Conservation (phyloP, 257 asterid species). For the Solanum ossicruentum region DNA sequence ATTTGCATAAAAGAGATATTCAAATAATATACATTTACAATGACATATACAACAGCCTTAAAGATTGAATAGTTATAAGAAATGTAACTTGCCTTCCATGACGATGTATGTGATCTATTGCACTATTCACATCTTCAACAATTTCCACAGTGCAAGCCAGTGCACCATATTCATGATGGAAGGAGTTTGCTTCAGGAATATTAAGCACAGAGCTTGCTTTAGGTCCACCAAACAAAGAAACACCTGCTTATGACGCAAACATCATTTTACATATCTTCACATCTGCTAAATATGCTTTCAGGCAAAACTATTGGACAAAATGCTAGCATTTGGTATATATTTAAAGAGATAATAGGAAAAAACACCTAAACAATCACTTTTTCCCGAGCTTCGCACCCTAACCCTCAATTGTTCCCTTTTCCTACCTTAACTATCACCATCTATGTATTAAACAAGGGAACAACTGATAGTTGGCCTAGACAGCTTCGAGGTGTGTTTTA, state of each 20-base stretch:
- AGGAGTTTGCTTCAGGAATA: slow-evolving; percentile 62
- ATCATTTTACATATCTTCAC: neutral
- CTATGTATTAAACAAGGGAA: neutral
- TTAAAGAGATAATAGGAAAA: neutral
- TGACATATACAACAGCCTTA: neutral
- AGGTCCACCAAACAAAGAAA: slow-evolving; percentile 74
- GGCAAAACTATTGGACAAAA: neutral
- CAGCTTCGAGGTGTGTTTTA: neutral
- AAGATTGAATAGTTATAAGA: neutral
- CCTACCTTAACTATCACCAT: neutral
- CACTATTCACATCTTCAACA: slow-evolving; percentile 85
- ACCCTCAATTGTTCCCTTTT: neutral
- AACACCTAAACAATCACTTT: neutral
- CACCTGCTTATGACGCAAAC: slow-evolving; percentile 41
- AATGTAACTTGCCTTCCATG: slow-evolving; percentile 67
- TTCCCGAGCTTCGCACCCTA: neutral
- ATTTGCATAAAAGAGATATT: neutral
- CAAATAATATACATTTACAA: neutral
- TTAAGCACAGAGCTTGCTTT: slow-evolving; percentile 54
- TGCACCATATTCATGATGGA: slow-evolving; percentile 91
- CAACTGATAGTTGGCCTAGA: neutral
- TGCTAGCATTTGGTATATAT: neutral
- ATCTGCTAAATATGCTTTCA: neutral
- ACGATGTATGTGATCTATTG: slow-evolving; percentile 80
- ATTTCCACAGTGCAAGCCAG: slow-evolving; percentile 88